Evolutionary conservation across 306 rosid genomes (phyloP), one percentile per base, ranked within the genome.

Genomic region (Rubus parviflorus): DNA sequence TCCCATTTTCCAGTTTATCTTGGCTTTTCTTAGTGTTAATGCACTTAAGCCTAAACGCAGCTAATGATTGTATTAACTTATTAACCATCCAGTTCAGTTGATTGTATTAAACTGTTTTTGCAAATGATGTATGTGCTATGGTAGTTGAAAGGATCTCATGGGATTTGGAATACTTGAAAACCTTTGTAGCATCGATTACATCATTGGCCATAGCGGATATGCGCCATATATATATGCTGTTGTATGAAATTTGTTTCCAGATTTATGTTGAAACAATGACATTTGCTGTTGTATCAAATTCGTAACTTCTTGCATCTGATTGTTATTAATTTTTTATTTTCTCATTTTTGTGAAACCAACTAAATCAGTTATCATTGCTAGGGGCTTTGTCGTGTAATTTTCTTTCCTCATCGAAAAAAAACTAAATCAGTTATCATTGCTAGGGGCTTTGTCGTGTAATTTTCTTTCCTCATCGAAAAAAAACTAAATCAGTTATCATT

Each of bases 111-210:
- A 17, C 49, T 53, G 72, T 47, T 68, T 41, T 49, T 81, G 56
- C 48, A 1, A 38, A 52, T 25, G 75, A 38, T 81, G 78, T 37
- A 57, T 74, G 13, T 16, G 41, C 57, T 68, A 25, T 53, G 68
- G 73, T 10, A 47, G 69, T 47, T 49, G 35, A 17, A 68, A 58
- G 64, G 22, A 10, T 75, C 62, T 5, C 30, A 40, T 45, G 74
- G 10, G 5, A 43, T 17, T 17, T 58, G 65, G 65, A 40, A 23
- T 23, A 4, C 65, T 58, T 23, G 6, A 58, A 58, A 57, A 58
- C 37, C 40, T 22, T 12, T 23, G 71, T 63, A 75, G 75, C 76
- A 74, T 40, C 63, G 6, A 49, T 48, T 58, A 66, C 58, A 76
- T 46, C 73, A 20, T 60, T 25, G 40, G 77, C 35, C 5, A 54